Base-by-base conservation (phyloP, 1,139 yeast genomes). In the Scheffersomyces illinoinensis region DNA sequence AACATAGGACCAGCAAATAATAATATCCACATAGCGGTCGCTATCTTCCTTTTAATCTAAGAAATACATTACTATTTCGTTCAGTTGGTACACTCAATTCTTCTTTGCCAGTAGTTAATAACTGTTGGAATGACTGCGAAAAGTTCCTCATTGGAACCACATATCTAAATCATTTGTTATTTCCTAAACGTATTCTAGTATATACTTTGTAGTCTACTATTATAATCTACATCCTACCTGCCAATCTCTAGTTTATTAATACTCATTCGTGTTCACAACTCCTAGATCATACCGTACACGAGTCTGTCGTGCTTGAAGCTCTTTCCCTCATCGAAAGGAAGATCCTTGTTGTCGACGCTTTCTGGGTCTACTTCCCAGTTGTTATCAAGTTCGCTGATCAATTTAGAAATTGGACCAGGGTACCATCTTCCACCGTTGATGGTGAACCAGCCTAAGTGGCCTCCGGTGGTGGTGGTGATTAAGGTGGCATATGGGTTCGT, bases 381-480 rank as follows among this genome's bases (percentile, higher is more conserved):
- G 43, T 65, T 58, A 57, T 73, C 73, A 64, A 81, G 64, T 57
- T 74, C 79, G 24, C 69, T 68, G 59, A 80, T 77, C 21, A 78
- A 66, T 54, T 69, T 66, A 17, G 81, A 71, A 26, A 80, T 60
- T 0, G 84, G 84, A 14, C 66, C 66, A 1, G 82, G 70, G 61
- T 81, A 78, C 92, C 92, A 88, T 62, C 91, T 76, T 17, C 71
- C 72, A 47, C 85, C 83, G 54, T 74, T 72, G 62, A 73, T 75
- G 54, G 77, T 78, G 62, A 84, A 84, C 88, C 88, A 85, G 0
- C 87, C 88, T 59, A 85, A 76, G 75, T 95, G 99, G 10, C 98
- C 99, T 58, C 99, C 99, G 43, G 87, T 75, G 47, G 87, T 83
- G 0, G 98, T 91, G 55, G 88, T 84, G 19, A 89, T 77, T 66